Base-by-base conservation (phyloP, 768 basidiomycete genomes). In the Hericium alpestre region DNA sequence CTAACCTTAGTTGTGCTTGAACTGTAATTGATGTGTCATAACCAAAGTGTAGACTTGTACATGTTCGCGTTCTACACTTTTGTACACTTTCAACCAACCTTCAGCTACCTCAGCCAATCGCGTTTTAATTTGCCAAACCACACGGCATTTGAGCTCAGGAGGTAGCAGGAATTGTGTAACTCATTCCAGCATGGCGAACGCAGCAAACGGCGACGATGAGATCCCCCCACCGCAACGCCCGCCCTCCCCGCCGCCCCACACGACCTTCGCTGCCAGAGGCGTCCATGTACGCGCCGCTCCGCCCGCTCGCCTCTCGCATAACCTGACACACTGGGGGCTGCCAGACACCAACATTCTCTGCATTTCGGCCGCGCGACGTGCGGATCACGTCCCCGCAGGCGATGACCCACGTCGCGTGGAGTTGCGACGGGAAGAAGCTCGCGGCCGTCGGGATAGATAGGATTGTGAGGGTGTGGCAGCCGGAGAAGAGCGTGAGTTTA, bases 371-470 rank as follows among this genome's bases (percentile, higher is more conserved):
- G 6, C 79, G 87, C 66, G 86, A 90, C 66, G 78, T 84, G 56
- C 79, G 83, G 22, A 79, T 87, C 56, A 72, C 82, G 4, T 83
- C 79, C 51, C 68, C 79, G 16, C 83, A 86, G 63, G 68, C 70
- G 1, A 86, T 90, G 74, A 86, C 76, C 48, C 86, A 88, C 65
- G 82, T 90, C 54, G 85, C 87, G 0, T 92, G 88, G 88, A 90
- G 76, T 63, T 90, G 87, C 64, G 89, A 91, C 64, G 89, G 89
- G 16, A 84, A 83, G 72, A 84, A 84, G 57, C 73, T 91, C 13
- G 86, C 86, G 1, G 87, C 82, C n/a, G 87, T 87, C 8, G 89
- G 89, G 3, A 81, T 90, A 47, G 89, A 92, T 72, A 89, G 86
- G 65, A 70, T 73, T n/a, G 81, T 82, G 11, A 74, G 89, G 61